Conservation (phyloP, 768 basidiomycete genomes). For the Amanita pseudoporphyria region DNA sequence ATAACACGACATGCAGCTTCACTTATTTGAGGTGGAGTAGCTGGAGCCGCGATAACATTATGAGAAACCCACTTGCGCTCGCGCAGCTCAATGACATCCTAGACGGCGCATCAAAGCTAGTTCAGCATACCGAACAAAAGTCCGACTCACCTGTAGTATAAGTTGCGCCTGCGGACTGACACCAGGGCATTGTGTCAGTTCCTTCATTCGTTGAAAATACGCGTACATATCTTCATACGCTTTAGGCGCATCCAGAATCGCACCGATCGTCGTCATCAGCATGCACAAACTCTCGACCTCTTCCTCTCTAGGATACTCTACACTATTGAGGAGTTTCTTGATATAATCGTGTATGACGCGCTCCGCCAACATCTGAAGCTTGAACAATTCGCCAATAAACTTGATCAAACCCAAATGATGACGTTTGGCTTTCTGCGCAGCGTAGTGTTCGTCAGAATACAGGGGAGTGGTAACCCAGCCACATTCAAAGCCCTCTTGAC, state of each 20-base stretch:
- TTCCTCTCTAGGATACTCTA: slow-evolving; percentile 94
- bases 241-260: slow-evolving; percentile 73
- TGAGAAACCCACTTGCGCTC: slow-evolving; percentile 70
- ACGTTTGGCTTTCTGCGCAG: slow-evolving; percentile 94
- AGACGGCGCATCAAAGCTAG: slow-evolving; percentile 7
- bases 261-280: slow-evolving; percentile 82
- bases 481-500: slow-evolving; percentile 96
- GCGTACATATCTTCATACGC: slow-evolving; percentile 82
- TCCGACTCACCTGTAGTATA: slow-evolving; percentile 83
- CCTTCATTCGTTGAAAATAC: slow-evolving; percentile 87
- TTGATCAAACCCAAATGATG: slow-evolving; percentile 95
- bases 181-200: slow-evolving; percentile 62
- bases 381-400: slow-evolving; percentile 98
- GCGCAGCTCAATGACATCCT: slow-evolving; percentile 91
- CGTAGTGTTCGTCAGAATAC: slow-evolving; percentile 98
- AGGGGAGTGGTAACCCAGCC: slow-evolving; percentile 93
- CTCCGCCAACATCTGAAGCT: slow-evolving; percentile 94
- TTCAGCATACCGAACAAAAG: neutral
- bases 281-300: slow-evolving; percentile 96
- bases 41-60: slow-evolving; percentile 47
- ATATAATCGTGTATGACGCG: slow-evolving; percentile 99
- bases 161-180: slow-evolving; percentile 88
- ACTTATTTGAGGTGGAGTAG: slow-evolving; percentile 51
- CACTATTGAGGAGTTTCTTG: slow-evolving; percentile 88
- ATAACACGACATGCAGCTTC: slow-evolving; percentile 53